Conservation (phyloP, 805 yeast genomes). For the Cyberlindnera mississippiensis region DNA sequence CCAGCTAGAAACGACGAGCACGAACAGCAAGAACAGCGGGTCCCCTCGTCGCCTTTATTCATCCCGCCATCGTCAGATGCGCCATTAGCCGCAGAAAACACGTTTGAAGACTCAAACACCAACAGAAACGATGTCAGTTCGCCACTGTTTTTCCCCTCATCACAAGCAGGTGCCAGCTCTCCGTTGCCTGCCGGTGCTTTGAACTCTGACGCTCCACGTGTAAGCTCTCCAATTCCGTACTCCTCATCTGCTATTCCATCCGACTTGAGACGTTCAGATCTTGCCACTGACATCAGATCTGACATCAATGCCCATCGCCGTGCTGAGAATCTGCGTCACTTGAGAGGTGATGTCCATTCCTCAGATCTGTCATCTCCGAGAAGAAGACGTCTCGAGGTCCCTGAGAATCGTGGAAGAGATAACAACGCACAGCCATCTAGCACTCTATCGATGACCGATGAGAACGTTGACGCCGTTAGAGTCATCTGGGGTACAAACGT, state of each 20-base stretch:
- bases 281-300: slow-evolving; percentile 40
- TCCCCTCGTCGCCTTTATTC: slow-evolving; percentile 28
- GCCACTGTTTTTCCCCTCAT: slow-evolving; percentile 33
- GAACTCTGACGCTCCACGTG: slow-evolving; percentile 17
- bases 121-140: slow-evolving; percentile 25
- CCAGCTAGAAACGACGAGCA: slow-evolving; percentile 7
- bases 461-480: slow-evolving; percentile 67
- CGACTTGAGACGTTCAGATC: slow-evolving; percentile 29
- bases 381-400: slow-evolving; percentile 52
- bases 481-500: slow-evolving; percentile 99
- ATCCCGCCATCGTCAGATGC: slow-evolving; percentile 28
- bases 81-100: slow-evolving; percentile 18
- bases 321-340: slow-evolving; percentile 46
- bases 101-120: slow-evolving; percentile 11
- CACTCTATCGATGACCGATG: slow-evolving; percentile 24
- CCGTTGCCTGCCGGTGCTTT: slow-evolving; percentile 12
- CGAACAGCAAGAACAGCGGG: slow-evolving; percentile 5
- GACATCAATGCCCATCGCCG: slow-evolving; percentile 37
- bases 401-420: slow-evolving; percentile 30
- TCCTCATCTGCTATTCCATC: slow-evolving; percentile 36
- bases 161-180: slow-evolving; percentile 23
- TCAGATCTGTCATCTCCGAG: slow-evolving; percentile 71
- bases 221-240: slow-evolving; percentile 44
- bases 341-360: slow-evolving; percentile 77
- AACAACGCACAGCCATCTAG: slow-evolving; percentile 26